phyloP scores from a whole-genome alignment of 1,284 basidiomycete species.

The Exsudoporus floridanus region DNA sequence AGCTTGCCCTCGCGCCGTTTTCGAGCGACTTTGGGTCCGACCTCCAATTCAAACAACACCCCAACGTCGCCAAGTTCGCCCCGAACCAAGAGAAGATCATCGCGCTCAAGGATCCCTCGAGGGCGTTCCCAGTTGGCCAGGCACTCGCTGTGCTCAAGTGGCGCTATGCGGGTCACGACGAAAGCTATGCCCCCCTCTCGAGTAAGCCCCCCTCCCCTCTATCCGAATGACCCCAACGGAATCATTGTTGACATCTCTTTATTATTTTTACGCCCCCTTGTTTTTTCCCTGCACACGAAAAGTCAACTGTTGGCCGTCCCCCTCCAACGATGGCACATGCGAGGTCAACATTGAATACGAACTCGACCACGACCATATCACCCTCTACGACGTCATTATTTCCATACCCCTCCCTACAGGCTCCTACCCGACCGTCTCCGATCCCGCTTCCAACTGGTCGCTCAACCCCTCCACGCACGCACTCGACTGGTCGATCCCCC shows the following conservation, averaged over 20 bases:
- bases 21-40: constrained; percentile 65
- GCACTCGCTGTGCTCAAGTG: constrained; percentile 88
- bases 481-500: constrained; percentile 80
- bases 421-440: constrained; percentile 83
- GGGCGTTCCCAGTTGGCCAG: constrained; percentile 88
- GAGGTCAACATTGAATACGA: constrained; percentile 98
- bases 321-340: constrained; percentile 84
- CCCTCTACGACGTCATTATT: constrained; percentile 83
- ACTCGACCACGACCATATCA: constrained; percentile 81
- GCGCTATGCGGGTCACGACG: constrained; percentile 90
- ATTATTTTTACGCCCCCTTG: background rate
- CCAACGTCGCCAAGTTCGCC: constrained; percentile 87
- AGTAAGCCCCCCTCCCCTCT: constrained; percentile 52
- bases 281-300: background rate
- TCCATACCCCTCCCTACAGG: constrained; percentile 89
- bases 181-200: constrained; percentile 86
- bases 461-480: constrained; percentile 77
- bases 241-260: background rate
- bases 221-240: background rate
- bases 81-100: constrained; percentile 68
- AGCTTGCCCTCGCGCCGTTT: constrained; percentile 64
- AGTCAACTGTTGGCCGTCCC: constrained; percentile 97
- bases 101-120: constrained; percentile 80
- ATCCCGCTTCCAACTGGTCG: constrained; percentile 71
- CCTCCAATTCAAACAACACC: constrained; percentile 96